Evolutionary conservation across 768 basidiomycete genomes (phyloP).

Genomic region (Agrocybe chaxingu): DNA sequence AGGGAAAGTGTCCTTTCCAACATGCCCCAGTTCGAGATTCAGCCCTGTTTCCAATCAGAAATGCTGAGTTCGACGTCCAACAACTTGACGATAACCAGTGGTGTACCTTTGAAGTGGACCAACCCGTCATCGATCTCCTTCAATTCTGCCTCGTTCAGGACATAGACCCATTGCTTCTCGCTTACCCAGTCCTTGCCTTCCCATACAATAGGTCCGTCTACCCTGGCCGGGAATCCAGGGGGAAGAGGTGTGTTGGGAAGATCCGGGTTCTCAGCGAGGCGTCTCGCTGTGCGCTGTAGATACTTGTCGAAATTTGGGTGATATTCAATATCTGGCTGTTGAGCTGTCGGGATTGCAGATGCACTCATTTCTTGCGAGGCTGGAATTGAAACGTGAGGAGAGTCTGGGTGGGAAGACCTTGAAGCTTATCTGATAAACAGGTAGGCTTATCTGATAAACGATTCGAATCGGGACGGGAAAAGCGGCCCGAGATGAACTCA

Average conservation of each 20-base stretch:
- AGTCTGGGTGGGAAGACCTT: no score
- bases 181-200: conserved; percentile 39
- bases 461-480: no score
- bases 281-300: conserved; percentile 31
- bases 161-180: conserved; percentile 42
- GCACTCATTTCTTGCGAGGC: no score
- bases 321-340: conserved; percentile 37
- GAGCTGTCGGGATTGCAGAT: background rate
- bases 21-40: conserved; percentile 26
- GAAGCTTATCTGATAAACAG: conserved; percentile 2
- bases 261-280: conserved; percentile 34
- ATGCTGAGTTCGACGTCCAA: background rate
- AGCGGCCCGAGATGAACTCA: background rate
- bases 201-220: conserved; percentile 42
- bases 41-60: conserved; percentile 4
- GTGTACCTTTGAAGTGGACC: conserved; percentile 35
- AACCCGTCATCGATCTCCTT: conserved; percentile 37
- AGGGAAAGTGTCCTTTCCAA: conserved; percentile 37
- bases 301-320: conserved; percentile 40
- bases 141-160: conserved; percentile 29
- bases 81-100: background rate
- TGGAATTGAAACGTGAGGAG: no score
- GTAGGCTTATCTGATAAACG: background rate
- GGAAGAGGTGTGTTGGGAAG: conserved; percentile 33
- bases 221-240: conserved; percentile 30